These are phyloP conservation scores for Hypholoma sublateritium DNA, from an alignment of 768 basidiomycete species.

Conservation along the genomic window DNA sequence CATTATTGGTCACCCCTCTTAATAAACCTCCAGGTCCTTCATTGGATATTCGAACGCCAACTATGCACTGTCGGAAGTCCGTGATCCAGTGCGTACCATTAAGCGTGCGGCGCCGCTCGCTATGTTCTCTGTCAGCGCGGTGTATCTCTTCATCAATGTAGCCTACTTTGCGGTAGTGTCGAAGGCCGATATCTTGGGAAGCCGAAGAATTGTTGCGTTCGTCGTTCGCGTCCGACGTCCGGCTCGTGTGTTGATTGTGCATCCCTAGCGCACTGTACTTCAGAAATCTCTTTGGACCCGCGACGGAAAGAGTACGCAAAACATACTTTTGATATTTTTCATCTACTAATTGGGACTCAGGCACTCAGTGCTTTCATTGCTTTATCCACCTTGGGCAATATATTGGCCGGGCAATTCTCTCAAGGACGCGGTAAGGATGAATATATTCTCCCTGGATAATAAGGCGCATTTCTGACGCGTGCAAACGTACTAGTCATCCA, in stretches of 20 bases:
- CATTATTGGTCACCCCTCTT: conserved; percentile 4
- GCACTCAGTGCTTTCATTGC: conserved; percentile 61
- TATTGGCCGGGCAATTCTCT: conserved; percentile 61
- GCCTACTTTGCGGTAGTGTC: conserved; percentile 77
- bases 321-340: not conserved
- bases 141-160: conserved; percentile 67
- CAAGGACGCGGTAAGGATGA: conserved; percentile 57
- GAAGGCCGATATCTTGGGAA: conserved; percentile 64
- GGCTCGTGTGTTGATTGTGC: not conserved
- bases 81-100: conserved; percentile 69
- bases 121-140: conserved; percentile 53
- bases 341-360: conserved; percentile 28
- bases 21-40: conserved; percentile 53
- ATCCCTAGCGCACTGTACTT: conserved; percentile 64
- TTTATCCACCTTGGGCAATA: conserved; percentile 62
- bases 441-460: not conserved
- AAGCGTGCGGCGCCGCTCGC: conserved; percentile 70
- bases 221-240: conserved; percentile 17
- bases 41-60: conserved; percentile 76
- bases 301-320: conserved; percentile 52
- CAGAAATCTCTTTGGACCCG: conserved; percentile 65
- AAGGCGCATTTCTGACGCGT: not conserved
- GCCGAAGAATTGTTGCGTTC: conserved; percentile 68
- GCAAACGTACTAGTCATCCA: conserved; percentile 53
- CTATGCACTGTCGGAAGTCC: conserved; percentile 70